Evolutionary conservation across 164 flowering plant genomes (phyloP), one percentile per base, ranked within the genome.

Genomic region (Cinnamomum chago): DNA sequence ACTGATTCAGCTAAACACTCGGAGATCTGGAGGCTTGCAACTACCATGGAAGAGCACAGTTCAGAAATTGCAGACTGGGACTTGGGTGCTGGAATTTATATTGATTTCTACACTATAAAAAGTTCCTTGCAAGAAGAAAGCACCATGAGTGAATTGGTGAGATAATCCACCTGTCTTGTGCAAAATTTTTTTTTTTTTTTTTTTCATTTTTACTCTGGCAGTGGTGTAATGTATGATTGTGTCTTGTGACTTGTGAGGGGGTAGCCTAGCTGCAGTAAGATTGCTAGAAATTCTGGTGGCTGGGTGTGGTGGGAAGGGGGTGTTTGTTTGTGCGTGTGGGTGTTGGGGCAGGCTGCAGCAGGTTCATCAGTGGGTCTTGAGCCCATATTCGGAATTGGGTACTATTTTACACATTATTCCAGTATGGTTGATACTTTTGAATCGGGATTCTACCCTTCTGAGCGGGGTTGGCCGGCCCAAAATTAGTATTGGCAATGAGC

Each of bases 61-160:
- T 85, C 92, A n/a, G 99, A 94, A 85, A 96, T 96, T 82, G 98
- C 93, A 73, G 84, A 94, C 67, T 96, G 99, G 99, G 97, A 94
- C 76, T 83, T 94, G 81, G 99, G 99, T 73, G 97, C 97, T 81
- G 98, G 97, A 79, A 81, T 96, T 67, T 94, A 91, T 79, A 80
- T 94, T 60, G 87, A 94, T 14, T 96, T 88, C 75, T 96, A 88
- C 83, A 35, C 76, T n/a, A 33, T 94, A 40, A 85, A 82, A 81
- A 84, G 85, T 78, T 86, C 92, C 70, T 78, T 96, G 80, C 85
- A 79, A 75, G 95, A 86, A 69, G 90, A 86, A 72, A 76, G 78
- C 73, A 77, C 83, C 50, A 81, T 86, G 86, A 77, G 55, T 77
- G 88, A 87, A 79, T 79, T 85, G 95, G 99, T 95, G 85, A 27